Base-by-base conservation (phyloP, 257 asterid genomes). In the Lantana camara region DNA sequence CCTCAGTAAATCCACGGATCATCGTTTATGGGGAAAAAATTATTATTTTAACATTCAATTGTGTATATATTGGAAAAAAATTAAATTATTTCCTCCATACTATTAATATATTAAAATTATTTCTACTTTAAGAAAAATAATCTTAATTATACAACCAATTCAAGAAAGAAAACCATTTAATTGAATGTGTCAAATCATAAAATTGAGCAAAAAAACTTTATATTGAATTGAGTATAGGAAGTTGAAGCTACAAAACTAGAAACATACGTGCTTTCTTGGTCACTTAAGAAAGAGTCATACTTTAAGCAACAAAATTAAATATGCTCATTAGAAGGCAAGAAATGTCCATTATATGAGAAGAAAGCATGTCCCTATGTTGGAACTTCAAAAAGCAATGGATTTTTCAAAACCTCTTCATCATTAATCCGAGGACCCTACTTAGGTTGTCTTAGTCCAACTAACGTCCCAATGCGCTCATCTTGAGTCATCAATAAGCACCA, bases 311-410 rank as follows among this genome's bases (percentile, higher is more conserved):
- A 47, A 47, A 23, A 37, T n/a, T 38, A 37, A 61, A 30, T 42
- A 27, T 55, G 58, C 38, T 22, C 45, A 68, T 64, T 63, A 57
- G 37, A 69, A 74, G 75, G 66, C 60, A 68, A 74, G 72, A 50
- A 49, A 69, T 57, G 44, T n/a, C 57, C 58, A 67, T 35, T 35
- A 35, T 17, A 29, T 37, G 37, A 13, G 7, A 8, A 27, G 2
- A 15, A 21, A 62, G 58, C 49, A 44, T 53, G 61, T 32, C 50
- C 66, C 63, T 56, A 61, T 32, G 23, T 30, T 69, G 44, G 21
- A 49, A 67, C 46, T 21, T 54, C 74, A 21, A 13, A 63, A 68
- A 58, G 66, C 48, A 57, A 60, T 8, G 64, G 21, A 60, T 63
- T 63, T 38, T 44, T 44, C 35, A 35, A 35, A 56, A 67, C 49